phyloP scores from a whole-genome alignment of 2,329 filamentous ascomycete genomes.

The Tolypocladium inflatum region DNA sequence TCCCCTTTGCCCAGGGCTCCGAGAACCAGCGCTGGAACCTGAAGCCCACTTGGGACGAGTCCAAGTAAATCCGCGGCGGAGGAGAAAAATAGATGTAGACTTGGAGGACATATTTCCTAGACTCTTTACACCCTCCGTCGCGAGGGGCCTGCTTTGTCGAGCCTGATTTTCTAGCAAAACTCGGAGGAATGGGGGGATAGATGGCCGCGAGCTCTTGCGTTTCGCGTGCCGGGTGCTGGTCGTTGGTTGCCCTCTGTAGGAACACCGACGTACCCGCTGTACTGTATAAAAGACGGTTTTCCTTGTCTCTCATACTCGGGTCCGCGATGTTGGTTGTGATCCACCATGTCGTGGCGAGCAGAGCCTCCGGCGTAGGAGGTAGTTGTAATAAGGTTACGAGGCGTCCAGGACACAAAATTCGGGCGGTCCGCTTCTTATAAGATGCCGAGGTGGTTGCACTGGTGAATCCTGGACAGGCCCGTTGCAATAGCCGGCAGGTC shows the following conservation, averaged over 20 bases:
- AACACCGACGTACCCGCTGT: neutral
- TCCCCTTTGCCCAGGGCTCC: conserved; percentile 65
- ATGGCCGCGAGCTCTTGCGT: neutral
- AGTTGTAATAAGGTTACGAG: neutral
- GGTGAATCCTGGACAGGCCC: neutral
- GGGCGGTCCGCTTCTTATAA: neutral
- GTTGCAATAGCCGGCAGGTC: neutral
- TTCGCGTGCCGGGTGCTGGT: neutral
- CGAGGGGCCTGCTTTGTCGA: neutral
- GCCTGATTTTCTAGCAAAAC: neutral
- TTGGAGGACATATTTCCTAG: neutral
- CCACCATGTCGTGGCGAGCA: neutral
- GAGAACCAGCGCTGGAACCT: conserved; percentile 51
- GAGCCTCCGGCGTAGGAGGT: neutral
- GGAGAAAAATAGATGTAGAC: neutral
- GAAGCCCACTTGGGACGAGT: conserved; percentile 42
- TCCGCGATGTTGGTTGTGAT: neutral
- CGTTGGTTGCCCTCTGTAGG: neutral
- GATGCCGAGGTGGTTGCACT: neutral
- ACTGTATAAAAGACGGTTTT: neutral
- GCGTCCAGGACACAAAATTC: neutral
- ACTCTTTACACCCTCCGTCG: neutral
- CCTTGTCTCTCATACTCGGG: neutral
- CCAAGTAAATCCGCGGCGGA: conserved; percentile 9
- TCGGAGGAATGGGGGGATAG: neutral